These are phyloP conservation scores for Beauveria sp. DNA, from an alignment of 2,329 filamentous ascomycete species.

Conservation along the genomic window DNA sequence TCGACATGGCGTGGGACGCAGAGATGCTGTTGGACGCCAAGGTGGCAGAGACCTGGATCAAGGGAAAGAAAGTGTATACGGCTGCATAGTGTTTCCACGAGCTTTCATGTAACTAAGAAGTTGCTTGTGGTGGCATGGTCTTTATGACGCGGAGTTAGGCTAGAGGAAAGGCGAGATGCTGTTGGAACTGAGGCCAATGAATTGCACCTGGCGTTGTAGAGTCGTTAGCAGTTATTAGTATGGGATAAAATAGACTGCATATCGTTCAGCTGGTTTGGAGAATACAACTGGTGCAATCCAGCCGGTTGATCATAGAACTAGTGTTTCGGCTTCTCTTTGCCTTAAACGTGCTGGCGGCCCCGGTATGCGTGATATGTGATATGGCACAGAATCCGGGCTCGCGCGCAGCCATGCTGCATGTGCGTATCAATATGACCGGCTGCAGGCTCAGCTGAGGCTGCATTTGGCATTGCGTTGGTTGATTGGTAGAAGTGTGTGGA, in stretches of 20 bases:
- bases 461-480: neutral
- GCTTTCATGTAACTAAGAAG: neutral
- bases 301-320: neutral
- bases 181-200: no score
- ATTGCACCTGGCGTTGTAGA: no score
- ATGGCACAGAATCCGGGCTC: no score
- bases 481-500: neutral
- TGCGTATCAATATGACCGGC: neutral
- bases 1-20: constrained; percentile 41
- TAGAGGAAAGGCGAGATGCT: no score
- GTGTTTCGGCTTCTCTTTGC: neutral
- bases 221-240: no score
- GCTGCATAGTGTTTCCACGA: neutral
- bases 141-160: no score
- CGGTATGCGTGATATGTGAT: no score
- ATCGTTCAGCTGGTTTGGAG: neutral
- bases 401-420: no score
- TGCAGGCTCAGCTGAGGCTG: neutral
- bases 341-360: no score
- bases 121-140: no score
- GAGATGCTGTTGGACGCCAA: constrained; percentile 37
- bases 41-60: constrained; percentile 46
- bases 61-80: constrained; percentile 30
- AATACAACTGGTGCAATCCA: neutral
- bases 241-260: neutral